Conservation (phyloP, 768 basidiomycete species). For the Lactarius hatsudake region DNA sequence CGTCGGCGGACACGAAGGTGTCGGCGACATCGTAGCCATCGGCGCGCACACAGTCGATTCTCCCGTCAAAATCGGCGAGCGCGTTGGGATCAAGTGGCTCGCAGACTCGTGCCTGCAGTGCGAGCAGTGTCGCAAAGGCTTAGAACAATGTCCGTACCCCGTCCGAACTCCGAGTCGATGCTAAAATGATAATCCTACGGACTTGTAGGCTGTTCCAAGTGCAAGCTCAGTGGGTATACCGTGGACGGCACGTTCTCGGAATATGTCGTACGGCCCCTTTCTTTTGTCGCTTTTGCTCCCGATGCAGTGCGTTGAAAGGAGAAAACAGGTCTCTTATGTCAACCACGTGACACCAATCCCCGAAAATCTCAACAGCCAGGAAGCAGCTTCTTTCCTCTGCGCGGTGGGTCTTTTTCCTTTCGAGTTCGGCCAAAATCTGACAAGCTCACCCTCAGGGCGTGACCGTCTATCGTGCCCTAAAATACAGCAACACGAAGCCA, state of each 20-base stretch:
- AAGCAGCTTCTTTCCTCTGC: slow-evolving; percentile 74
- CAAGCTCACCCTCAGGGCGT: slow-evolving; percentile 50
- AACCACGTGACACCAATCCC: slow-evolving; percentile 80
- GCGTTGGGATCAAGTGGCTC: slow-evolving; percentile 83
- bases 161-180: slow-evolving; percentile 5
- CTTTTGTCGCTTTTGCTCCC: not conserved
- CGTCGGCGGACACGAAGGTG: slow-evolving; percentile 78
- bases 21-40: slow-evolving; percentile 78
- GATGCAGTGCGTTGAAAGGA: not conserved
- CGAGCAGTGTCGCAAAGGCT: slow-evolving; percentile 72
- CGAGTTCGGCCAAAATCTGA: not conserved
- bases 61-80: slow-evolving; percentile 70
- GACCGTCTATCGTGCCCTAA: slow-evolving; percentile 84
- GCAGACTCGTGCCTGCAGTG: slow-evolving; percentile 73
- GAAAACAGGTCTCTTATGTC: slow-evolving; percentile 58
- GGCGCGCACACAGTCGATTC: slow-evolving; percentile 56
- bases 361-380: slow-evolving; percentile 57
- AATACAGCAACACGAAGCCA: slow-evolving; percentile 58
- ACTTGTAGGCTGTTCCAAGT: slow-evolving; percentile 53
- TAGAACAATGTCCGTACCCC: slow-evolving; percentile 62
- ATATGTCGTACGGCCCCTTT: slow-evolving; percentile 44
- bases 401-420: slow-evolving; percentile 46
- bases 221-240: slow-evolving; percentile 64
- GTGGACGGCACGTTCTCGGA: slow-evolving; percentile 76
- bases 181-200: not conserved